phyloP scores from a whole-genome alignment of 2,329 filamentous ascomycete species.

The Trichoderma sp. region DNA sequence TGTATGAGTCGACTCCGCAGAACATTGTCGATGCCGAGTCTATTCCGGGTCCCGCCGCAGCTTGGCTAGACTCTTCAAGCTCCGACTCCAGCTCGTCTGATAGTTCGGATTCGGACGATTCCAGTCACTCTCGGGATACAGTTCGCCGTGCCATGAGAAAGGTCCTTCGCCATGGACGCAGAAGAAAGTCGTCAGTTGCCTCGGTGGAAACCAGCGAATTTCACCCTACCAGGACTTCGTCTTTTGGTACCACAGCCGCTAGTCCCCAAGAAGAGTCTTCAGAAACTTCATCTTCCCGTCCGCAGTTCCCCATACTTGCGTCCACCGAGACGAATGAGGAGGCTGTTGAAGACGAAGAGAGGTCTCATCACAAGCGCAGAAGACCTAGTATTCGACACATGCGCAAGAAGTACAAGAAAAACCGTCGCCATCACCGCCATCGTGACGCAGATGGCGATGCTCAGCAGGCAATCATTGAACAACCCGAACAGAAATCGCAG shows the following conservation, averaged over 20 bases:
- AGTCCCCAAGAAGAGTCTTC: slow-evolving; percentile 38
- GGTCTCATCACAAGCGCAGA: slow-evolving; percentile 33
- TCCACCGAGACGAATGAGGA: slow-evolving; percentile 43
- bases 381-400: slow-evolving; percentile 36
- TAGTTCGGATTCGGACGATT: slow-evolving; percentile 66
- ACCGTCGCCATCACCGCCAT: slow-evolving; percentile 38
- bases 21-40: slow-evolving; percentile 90
- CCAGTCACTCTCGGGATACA: slow-evolving; percentile 54
- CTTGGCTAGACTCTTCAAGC: slow-evolving; percentile 72
- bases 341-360: slow-evolving; percentile 43
- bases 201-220: slow-evolving; percentile 56
- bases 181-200: slow-evolving; percentile 72
- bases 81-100: slow-evolving; percentile 55
- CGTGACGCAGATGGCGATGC: slow-evolving; percentile 25
- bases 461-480: slow-evolving; percentile 34
- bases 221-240: slow-evolving; percentile 38
- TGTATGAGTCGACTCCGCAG: slow-evolving; percentile 90
- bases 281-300: slow-evolving; percentile 39
- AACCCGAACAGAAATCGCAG: slow-evolving; percentile 12
- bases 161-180: slow-evolving; percentile 66
- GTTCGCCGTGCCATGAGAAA: slow-evolving; percentile 73
- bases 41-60: slow-evolving; percentile 77
- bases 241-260: slow-evolving; percentile 38
- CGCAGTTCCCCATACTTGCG: slow-evolving; percentile 35
- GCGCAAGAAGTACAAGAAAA: slow-evolving; percentile 45